Evolutionary conservation across 495 filamentous ascomycete species (phyloP).

Genomic region (Xanthoparmelia taractica): DNA sequence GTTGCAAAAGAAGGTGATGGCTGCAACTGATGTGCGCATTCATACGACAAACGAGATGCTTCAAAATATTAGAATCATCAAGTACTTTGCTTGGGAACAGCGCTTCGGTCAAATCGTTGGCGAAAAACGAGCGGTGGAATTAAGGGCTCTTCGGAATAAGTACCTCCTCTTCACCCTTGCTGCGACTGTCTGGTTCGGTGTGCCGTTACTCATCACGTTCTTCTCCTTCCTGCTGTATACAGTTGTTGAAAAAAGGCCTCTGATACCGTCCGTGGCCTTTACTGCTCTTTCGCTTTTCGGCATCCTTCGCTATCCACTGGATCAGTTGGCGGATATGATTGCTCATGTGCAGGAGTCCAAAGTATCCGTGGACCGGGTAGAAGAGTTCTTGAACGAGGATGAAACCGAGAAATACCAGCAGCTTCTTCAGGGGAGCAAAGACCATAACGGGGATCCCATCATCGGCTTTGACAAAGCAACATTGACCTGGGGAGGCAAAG

Average conservation of each 20-base stretch:
- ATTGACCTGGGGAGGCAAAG: conserved; percentile 77
- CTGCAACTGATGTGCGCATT: conserved; percentile 92
- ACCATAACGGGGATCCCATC: conserved; percentile 50
- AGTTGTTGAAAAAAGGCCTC: conserved; percentile 75
- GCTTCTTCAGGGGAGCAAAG: conserved; percentile 54
- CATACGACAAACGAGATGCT: conserved; percentile 95
- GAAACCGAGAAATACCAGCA: conserved; percentile 97
- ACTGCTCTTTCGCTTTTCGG: conserved; percentile 94
- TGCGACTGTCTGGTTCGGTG: conserved; percentile 93
- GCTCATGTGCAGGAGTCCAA: conserved; percentile 97
- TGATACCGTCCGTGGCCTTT: conserved; percentile 92
- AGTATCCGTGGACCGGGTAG: conserved; percentile 93
- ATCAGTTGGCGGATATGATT: conserved; percentile 98
- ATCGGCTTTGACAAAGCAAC: conserved; percentile 82
- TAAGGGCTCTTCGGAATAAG: conserved; percentile 66
- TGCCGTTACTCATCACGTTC: conserved; percentile 91
- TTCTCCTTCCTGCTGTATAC: conserved; percentile 93
- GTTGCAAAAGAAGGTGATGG: conserved; percentile 83
- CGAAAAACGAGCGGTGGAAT: conserved; percentile 74
- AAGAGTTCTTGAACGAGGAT: conserved; percentile 88
- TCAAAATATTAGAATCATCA: conserved; percentile 98
- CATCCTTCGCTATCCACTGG: conserved; percentile 86
- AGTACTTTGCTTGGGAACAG: conserved; percentile 98
- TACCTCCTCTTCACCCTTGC: conserved; percentile 90
- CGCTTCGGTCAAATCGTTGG: conserved; percentile 81